phyloP scores from a whole-genome alignment of 805 yeast genomes.

The Cyberlindnera subsufficiens region DNA sequence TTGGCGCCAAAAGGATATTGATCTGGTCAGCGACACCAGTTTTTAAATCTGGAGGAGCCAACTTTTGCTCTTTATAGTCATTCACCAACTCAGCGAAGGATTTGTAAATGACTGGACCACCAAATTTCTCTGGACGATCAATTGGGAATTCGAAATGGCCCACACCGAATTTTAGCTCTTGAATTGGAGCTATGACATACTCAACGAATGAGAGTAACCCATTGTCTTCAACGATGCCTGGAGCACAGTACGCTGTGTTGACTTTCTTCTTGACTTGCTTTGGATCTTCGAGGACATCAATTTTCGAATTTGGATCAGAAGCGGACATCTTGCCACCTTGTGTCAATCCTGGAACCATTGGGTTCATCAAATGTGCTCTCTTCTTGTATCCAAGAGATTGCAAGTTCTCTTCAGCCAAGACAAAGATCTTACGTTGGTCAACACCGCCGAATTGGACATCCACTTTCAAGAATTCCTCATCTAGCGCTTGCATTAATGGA shows the following conservation, averaged over 20 bases:
- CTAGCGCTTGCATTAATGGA: conserved; percentile 98
- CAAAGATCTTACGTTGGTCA: conserved; percentile 97
- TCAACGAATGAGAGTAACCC: conserved; percentile 86
- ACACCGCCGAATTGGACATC: conserved; percentile 99
- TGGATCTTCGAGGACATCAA: conserved; percentile 88
- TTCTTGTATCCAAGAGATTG: conserved; percentile 86
- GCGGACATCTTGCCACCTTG: conserved; percentile 99
- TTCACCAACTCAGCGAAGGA: conserved; percentile 62
- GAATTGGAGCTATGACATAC: conserved; percentile 79
- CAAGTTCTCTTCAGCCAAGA: conserved; percentile 91
- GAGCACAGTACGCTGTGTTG: conserved; percentile 89
- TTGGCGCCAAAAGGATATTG: conserved; percentile 75
- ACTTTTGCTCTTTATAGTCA: conserved; percentile 66
- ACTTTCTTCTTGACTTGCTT: conserved; percentile 85
- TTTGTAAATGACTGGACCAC: conserved; percentile 79
- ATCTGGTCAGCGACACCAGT: conserved; percentile 85
- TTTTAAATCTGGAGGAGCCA: conserved; percentile 92
- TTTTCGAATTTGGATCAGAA: conserved; percentile 96
- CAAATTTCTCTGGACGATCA: conserved; percentile 93
- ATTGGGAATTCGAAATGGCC: conserved; percentile 62
- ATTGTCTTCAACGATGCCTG: conserved; percentile 87
- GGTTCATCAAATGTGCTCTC: conserved; percentile 98
- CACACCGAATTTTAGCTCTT: conserved; percentile 61
- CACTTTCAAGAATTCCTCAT: conserved; percentile 80
- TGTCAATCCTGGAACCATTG: conserved; percentile 95